These are phyloP conservation scores for Oryza glumipatula DNA, from an alignment of 176 grass and related monocot species.

Conservation along the genomic window DNA sequence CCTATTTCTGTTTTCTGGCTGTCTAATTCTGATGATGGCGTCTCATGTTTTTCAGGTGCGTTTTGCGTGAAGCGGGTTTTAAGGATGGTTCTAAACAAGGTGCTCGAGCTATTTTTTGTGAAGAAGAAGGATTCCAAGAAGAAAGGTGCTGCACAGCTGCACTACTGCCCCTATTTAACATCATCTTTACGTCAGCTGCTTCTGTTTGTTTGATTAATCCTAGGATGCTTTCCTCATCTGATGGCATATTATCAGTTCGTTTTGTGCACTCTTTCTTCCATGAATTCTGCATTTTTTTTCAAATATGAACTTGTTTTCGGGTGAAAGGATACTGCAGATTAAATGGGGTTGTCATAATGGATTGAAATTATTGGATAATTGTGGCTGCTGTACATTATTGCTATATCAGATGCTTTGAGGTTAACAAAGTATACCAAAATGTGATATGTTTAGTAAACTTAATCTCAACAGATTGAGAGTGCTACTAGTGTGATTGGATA, in stretches of 20 bases:
- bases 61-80: neutral
- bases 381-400: neutral
- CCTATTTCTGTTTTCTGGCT: neutral
- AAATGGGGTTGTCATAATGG: neutral
- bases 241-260: neutral
- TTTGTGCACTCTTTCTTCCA: neutral
- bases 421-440: neutral
- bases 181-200: neutral
- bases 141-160: constrained; percentile 37
- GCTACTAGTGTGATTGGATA: neutral
- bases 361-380: neutral
- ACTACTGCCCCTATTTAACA: neutral
- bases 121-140: constrained; percentile 51
- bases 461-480: neutral
- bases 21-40: constrained; percentile 6
- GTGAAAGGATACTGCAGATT: neutral
- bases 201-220: neutral
- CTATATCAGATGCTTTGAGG: neutral
- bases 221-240: neutral
- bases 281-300: neutral
- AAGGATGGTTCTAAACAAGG: constrained; percentile 48
- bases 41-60: constrained; percentile 32
- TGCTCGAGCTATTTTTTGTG: constrained; percentile 48
- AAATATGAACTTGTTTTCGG: neutral
- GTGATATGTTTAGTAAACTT: constrained; percentile 9